Base-by-base conservation (phyloP, 2,329 filamentous ascomycete genomes). In the Exophiala xenobiotica region DNA sequence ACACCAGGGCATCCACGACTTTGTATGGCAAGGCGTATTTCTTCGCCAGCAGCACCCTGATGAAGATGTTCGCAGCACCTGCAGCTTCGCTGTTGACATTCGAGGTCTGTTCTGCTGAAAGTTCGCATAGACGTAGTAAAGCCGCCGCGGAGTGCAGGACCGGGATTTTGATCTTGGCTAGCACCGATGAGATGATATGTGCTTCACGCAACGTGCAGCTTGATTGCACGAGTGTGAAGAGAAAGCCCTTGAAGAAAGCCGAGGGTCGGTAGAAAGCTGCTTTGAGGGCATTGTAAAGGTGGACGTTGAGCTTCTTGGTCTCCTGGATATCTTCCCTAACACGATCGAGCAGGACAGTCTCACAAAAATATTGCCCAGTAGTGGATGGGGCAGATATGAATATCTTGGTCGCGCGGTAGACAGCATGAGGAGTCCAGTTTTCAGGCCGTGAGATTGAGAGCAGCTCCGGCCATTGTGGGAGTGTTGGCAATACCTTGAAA, bases 321-420 rank as follows among this genome's bases (percentile, higher is more conserved):
- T 99, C 90, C 66, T 86, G 85, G 54, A 99, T 97, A 63, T 97
- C 88, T 64, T 96, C 88, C 55, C 91, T 86, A n/a, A 97, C 90
- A 44, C 85, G 84, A 56, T 95, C 90, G 16, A 99, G 80, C 2
- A 99, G 79, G 23, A 99, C 85, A 62, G 86, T 88, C 67, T 90
- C 87, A 64, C 96, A 82, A 68, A 95, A 99, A 56, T 85, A 79
- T 67, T 95, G 90, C 1, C 88, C 88, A 11, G 90, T 83, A 9
- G 80, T 74, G 1, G 91, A 88, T 63, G 89, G 92, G 46, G 85
- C 82, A 1, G 91, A 92, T 26, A 95, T 86, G 71, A 97, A 99
- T 59, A 99, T 88, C 61, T 88, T 86, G 12, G 92, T 97, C 18
- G 89, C 91, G 64, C 91, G 90, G 69, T 90, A 96, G 62, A 86